These are phyloP conservation scores for Tetrahymena elliotti DNA, from an alignment of 73 alveolate species.

Conservation along the genomic window DNA sequence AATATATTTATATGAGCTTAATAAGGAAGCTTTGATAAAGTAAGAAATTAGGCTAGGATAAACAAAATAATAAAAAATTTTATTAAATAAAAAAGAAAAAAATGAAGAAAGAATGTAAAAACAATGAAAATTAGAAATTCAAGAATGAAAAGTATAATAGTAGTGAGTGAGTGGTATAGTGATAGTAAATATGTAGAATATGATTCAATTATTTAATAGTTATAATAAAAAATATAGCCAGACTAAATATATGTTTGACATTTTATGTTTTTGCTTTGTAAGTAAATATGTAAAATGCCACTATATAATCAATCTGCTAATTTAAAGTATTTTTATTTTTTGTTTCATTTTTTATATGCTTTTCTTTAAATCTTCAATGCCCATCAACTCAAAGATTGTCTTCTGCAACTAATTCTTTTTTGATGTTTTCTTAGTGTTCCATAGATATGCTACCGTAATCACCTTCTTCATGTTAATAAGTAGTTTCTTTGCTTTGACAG, in stretches of 20 bases:
- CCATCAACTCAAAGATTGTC: not conserved
- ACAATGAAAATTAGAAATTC: too few relatives aligned
- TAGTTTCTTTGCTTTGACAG: not conserved
- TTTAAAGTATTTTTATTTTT: not conserved
- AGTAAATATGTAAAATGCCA: not conserved
- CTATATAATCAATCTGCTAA: not conserved
- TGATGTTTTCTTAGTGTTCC: not conserved
- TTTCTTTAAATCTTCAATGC: not conserved
- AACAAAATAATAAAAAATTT: too few relatives aligned
- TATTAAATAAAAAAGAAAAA: too few relatives aligned
- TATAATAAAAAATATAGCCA: not conserved
- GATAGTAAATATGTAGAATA: not conserved
- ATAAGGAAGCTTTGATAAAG: too few relatives aligned
- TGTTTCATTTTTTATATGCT: not conserved
- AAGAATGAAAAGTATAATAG: not conserved
- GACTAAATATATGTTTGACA: not conserved
- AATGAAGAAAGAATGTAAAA: too few relatives aligned
- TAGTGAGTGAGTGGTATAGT: not conserved
- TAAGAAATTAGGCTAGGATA: too few relatives aligned
- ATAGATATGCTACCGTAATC: not conserved
- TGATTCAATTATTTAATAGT: not conserved
- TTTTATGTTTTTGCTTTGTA: not conserved
- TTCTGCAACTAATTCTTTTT: not conserved
- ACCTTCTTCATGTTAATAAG: not conserved
- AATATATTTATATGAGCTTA: too few relatives aligned